These are phyloP conservation scores for Warburgia ugandensis DNA, from an alignment of 164 flowering plant genomes.

Conservation along the genomic window DNA sequence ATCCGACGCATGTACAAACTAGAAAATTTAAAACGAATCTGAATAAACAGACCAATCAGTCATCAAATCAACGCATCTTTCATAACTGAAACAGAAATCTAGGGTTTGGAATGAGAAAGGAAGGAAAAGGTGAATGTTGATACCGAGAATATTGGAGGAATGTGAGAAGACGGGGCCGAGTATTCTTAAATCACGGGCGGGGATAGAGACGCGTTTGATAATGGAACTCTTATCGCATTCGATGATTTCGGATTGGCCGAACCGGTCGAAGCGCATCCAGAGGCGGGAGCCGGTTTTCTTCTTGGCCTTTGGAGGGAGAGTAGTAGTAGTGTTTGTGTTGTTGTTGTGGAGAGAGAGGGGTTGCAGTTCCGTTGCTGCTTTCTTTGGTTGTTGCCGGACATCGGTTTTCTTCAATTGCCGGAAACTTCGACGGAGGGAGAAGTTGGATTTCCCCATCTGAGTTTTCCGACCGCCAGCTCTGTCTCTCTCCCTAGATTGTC, in stretches of 20 bases:
- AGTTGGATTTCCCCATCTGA: conserved; percentile 3
- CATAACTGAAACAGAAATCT: not conserved
- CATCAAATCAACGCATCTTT: not conserved
- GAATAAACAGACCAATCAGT: not conserved
- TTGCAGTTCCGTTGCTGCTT: not conserved
- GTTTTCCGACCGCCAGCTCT: no score
- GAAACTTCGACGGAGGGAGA: conserved; percentile 9
- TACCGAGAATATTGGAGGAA: conserved; percentile 91
- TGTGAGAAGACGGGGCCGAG: conserved; percentile 98
- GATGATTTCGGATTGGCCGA: conserved; percentile 61
- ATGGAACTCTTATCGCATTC: conserved; percentile 80
- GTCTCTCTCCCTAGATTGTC: no score
- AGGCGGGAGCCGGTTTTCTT: conserved; percentile 79
- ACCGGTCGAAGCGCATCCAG: conserved; percentile 80
- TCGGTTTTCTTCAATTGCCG: conserved; percentile 8
- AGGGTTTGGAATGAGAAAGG: not conserved
- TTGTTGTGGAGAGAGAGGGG: not conserved
- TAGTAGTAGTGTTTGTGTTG: not conserved
- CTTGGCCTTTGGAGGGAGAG: conserved; percentile 30
- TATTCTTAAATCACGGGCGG: conserved; percentile 87
- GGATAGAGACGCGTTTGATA: conserved; percentile 58
- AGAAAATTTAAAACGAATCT: not conserved
- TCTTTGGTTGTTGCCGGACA: not conserved
- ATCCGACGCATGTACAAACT: no score
- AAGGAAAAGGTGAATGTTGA: not conserved